Percentiles rank a stretch among this genome's conserved stretches.
Evolutionary conservation across 139 green algal species (phyloP).

Genomic region (Marvania coccoides): DNA sequence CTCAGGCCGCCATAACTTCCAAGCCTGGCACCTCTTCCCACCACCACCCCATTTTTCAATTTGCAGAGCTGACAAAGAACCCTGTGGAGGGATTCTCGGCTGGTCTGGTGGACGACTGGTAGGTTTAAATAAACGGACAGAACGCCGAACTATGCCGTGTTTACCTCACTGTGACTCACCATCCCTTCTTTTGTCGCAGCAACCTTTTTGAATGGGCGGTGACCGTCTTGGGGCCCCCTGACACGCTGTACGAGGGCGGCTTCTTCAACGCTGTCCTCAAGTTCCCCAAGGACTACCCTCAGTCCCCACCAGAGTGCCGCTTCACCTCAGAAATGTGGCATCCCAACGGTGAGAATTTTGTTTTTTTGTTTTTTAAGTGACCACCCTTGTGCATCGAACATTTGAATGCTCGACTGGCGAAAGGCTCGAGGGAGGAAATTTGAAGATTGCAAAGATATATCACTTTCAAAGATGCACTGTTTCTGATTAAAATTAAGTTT

Average conservation of each 20-base stretch:
- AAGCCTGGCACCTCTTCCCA: neutral
- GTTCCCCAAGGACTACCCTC: conserved; percentile 97
- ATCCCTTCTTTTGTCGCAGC: neutral
- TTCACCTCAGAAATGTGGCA: conserved; percentile 99
- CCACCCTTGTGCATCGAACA: no score
- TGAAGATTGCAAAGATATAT: neutral
- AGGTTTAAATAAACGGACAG: neutral
- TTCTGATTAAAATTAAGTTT: neutral
- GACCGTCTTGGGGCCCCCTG: conserved; percentile 95
- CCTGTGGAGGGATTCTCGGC: conserved; percentile 98
- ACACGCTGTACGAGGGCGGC: conserved; percentile 98
- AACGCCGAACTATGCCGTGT: neutral
- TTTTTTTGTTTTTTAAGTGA: no score
- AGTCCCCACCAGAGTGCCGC: conserved; percentile 83
- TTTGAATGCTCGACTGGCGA: no score
- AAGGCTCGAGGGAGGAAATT: no score
- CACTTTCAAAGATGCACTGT: no score
- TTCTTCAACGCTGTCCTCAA: conserved; percentile 95
- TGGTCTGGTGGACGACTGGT: conserved; percentile 88
- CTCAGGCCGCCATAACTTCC: neutral
- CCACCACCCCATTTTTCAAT: neutral
- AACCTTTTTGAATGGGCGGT: conserved; percentile 98
- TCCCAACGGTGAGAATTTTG: conserved; percentile 76
- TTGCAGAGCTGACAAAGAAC: conserved; percentile 89
- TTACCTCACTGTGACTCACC: neutral